Evolutionary conservation across 2,329 filamentous ascomycete genomes (phyloP).

Genomic region (Fusarium pseudograminearum): DNA sequence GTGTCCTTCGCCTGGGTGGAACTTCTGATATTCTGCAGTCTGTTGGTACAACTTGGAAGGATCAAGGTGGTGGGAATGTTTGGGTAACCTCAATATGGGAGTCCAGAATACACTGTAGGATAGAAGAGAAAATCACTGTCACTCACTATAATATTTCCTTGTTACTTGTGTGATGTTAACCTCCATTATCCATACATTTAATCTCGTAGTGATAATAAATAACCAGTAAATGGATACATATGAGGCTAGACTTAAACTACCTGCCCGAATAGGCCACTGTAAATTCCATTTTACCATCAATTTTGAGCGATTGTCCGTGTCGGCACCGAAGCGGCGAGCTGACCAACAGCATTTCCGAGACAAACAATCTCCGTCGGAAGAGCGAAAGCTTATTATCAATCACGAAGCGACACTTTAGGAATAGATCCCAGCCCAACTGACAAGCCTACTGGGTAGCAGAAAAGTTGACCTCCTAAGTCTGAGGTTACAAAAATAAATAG

Average conservation of each 20-base stretch:
- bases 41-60: not conserved
- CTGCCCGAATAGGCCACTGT: not conserved
- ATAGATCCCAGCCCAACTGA: not conserved
- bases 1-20: not conserved
- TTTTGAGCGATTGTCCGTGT: not conserved
- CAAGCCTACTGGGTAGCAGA: no score
- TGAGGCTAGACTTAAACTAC: not conserved
- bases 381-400: constrained; percentile 1
- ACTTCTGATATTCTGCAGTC: not conserved
- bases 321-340: not conserved
- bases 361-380: not conserved
- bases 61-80: not conserved
- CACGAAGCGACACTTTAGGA: not conserved
- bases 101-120: not conserved
- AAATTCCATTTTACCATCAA: accelerated
- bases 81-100: not conserved
- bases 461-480: no score
- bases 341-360: not conserved
- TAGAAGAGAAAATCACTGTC: no score
- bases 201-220: not conserved
- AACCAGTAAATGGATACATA: not conserved
- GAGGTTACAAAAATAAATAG: no score
- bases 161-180: no score
- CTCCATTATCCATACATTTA: not conserved
- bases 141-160: not conserved